A percentile compares a stretch with the other conserved stretches of the same genome.
These are phyloP conservation scores for Botrytis fabae DNA, from an alignment of 2,329 filamentous ascomycete species.

Conservation along the genomic window DNA sequence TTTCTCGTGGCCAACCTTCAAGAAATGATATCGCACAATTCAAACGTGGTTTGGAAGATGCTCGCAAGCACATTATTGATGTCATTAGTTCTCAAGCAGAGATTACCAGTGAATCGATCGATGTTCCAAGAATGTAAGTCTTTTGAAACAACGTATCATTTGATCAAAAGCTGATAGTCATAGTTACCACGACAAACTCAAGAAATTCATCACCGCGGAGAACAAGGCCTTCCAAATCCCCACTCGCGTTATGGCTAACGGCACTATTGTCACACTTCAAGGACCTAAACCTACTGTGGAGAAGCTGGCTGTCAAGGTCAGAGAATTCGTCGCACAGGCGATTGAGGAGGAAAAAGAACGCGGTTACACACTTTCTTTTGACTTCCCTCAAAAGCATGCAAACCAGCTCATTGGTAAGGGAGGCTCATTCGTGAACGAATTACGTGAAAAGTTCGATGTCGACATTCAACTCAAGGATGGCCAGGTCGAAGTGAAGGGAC, in stretches of 20 bases:
- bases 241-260: slow-evolving; percentile 58
- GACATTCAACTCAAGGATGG: slow-evolving; percentile 90
- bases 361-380: slow-evolving; percentile 80
- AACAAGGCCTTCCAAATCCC: slow-evolving; percentile 62
- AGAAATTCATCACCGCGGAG: slow-evolving; percentile 64
- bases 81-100: slow-evolving; percentile 60
- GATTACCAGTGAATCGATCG: slow-evolving; percentile 52
- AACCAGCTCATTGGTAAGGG: slow-evolving; percentile 77
- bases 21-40: slow-evolving; percentile 53
- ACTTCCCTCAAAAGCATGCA: slow-evolving; percentile 92
- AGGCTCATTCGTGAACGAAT: slow-evolving; percentile 64
- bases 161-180: slow-evolving; percentile 36
- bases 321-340: slow-evolving; percentile 80
- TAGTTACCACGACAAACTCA: slow-evolving; percentile 62
- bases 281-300: slow-evolving; percentile 74
- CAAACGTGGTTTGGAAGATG: slow-evolving; percentile 56
- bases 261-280: slow-evolving; percentile 68
- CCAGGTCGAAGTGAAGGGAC: slow-evolving; percentile 92
- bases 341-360: slow-evolving; percentile 92
- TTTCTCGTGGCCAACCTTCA: slow-evolving; percentile 55
- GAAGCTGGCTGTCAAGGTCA: slow-evolving; percentile 69
- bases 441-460: slow-evolving; percentile 67
- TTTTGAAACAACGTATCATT: no score
- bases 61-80: slow-evolving; percentile 56
- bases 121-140: slow-evolving; percentile 58